Base-by-base conservation (phyloP, 352 stramenopile genomes). In the Phytophthora citricola region DNA sequence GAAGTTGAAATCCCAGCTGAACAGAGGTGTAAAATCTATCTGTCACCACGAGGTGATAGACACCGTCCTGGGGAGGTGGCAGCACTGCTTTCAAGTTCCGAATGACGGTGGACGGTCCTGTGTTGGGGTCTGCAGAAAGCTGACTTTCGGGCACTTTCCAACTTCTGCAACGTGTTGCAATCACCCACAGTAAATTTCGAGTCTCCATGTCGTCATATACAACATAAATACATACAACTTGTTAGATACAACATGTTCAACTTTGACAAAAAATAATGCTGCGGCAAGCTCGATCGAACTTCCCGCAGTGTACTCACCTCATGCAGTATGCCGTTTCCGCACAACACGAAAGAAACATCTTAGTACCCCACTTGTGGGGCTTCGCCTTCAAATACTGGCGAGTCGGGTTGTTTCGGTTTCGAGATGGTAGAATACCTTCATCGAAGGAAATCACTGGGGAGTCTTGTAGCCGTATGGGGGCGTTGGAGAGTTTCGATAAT, bases 201-300 rank as follows among this genome's bases (percentile, higher is more conserved):
- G 40, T 60, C 49, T 66, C 26, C 29, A 59, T 51, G 39, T 54
- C 24, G 26, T 12, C 11, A 31, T 0, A 63, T 47, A 43, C 60
- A 62, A 1, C 34, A 47, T 48, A 0, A 34, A 14, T n/a, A 31
- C 10, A 51, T 20, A 49, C 3, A 51, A 57, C 20, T n/a, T n/a
- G 49, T 54, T 0, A 53, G 2, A 29, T 69, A 63, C 52, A 63
- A 69, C 46, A 69, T 57, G 31, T 39, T 31, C 1, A 31, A 54
- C n/a, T 68, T 58, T 26, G 44, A 10, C 22, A 54, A 67, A 67
- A 52, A 47, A n/a, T n/a, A n/a, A n/a, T n/a, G n/a, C n/a, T n/a
- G n/a, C n/a, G n/a, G n/a, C n/a, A n/a, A n/a, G n/a, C n/a, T n/a
- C n/a, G n/a, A n/a, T n/a, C n/a, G n/a, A n/a, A n/a, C n/a, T n/a